Evolutionary conservation across 176 grass and related monocot genomes (phyloP), one percentile per base, ranked within the genome.

Genomic region (Stipa capillata): DNA sequence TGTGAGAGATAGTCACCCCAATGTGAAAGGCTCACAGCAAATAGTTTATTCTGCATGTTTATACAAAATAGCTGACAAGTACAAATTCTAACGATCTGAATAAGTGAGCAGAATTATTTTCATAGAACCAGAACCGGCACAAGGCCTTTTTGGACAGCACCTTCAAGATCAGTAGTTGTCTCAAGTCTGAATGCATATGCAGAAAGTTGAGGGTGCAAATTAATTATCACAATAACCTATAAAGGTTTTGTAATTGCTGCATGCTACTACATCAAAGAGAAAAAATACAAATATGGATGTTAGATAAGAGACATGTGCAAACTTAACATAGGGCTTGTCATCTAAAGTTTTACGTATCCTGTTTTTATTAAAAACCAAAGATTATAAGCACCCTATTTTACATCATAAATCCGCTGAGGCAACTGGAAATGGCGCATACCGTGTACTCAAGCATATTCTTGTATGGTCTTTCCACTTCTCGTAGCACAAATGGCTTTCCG

Each of bases 381-480:
- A 52, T 80, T 50, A 69, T 58, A 57, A n/a, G 40, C 18, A 59
- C 17, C 21, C 12, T 57, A 79, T 1, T n/a, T 24, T 65, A 53
- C 76, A 35, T 54, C 53, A 85, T 31, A 89, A 68, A 68, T 61
- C 25, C 65, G 39, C 35, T 27, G 37, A 83, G 56, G 78, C 32
- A 86, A 69, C 25, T 54, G 47, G 64, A 79, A 35, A 76, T 81
- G 29, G 52, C 73, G 47, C 74, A 56, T 90, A 98, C 96, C 40
- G 96, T 90, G 73, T 98, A 98, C 69, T 98, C 96, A 5, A 98
- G 74, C 96, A 98, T 98, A 86, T 98, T 95, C 50, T 98, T 98
- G 67, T 84, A 98, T 16, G 96, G 96, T 70, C 96, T 94, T 87
- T 98, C 96, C 34, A 98, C 96, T 82, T 98, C 96, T 63, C 96